Conservation (phyloP, 768 basidiomycete species). For the Auriscalpium orientale region DNA sequence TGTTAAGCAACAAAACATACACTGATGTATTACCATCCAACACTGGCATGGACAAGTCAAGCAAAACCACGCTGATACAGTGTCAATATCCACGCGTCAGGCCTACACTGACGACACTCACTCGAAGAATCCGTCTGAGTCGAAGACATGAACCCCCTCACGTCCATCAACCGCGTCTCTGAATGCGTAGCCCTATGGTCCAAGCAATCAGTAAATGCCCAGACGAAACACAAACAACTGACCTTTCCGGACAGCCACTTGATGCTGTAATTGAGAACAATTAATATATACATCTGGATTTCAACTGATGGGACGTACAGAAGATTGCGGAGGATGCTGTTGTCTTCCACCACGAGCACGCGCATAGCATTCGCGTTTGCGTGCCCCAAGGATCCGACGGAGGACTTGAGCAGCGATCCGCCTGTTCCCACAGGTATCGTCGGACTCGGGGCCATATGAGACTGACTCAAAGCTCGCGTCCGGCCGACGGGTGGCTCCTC, state of each 20-base stretch:
- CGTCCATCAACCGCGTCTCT: slow-evolving; percentile 78
- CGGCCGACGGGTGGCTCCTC: slow-evolving; percentile 6
- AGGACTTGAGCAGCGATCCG: slow-evolving; percentile 64
- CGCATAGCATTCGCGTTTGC: slow-evolving; percentile 37
- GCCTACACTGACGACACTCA: slow-evolving; percentile 31
- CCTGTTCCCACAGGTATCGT: slow-evolving; percentile 50
- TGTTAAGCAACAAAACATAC: background rate
- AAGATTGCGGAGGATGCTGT: slow-evolving; percentile 73
- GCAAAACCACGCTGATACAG: slow-evolving; percentile 62
- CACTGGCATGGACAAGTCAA: slow-evolving; percentile 92
- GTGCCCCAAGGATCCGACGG: slow-evolving; percentile 42
- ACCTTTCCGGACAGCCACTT: slow-evolving; percentile 61
- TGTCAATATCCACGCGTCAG: background rate
- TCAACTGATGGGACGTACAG: slow-evolving; percentile 44
- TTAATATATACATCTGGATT: slow-evolving; percentile 4
- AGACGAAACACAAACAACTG: background rate
- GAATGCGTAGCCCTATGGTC: slow-evolving; percentile 57
- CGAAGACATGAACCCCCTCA: slow-evolving; percentile 74
- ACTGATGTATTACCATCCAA: slow-evolving; percentile 55
- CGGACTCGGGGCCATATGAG: slow-evolving; percentile 23
- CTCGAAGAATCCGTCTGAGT: slow-evolving; percentile 77
- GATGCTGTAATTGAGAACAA: slow-evolving; percentile 31
- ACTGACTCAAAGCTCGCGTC: slow-evolving; percentile 10
- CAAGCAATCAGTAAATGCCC: background rate
- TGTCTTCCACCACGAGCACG: slow-evolving; percentile 88